phyloP scores from a whole-genome alignment of 345 rosid species.

The Eucalyptus caleyi region DNA sequence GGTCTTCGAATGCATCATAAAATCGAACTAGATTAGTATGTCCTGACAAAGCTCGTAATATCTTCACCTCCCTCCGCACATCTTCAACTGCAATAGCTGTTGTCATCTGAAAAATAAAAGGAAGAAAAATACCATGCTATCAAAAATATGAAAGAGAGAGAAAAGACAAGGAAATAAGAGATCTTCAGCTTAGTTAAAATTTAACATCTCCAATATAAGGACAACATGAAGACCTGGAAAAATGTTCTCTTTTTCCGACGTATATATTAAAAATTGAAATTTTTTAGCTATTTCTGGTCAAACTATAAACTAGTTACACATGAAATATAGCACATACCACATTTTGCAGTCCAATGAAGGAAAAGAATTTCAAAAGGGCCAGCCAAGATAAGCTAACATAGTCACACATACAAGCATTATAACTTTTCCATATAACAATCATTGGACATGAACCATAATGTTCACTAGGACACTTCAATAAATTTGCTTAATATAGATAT shows the following conservation, averaged over 20 bases:
- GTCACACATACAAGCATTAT: background rate
- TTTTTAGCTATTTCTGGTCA: background rate
- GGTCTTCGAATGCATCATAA: slow-evolving; percentile 87
- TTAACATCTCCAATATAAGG: background rate
- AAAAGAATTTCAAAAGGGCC: background rate
- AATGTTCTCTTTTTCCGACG: background rate
- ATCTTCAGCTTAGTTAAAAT: background rate
- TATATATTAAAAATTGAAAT: background rate
- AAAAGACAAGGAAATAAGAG: background rate
- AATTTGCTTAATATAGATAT: background rate
- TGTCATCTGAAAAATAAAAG: slow-evolving; percentile 56
- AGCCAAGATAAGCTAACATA: background rate
- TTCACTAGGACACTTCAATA: background rate
- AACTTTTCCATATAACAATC: background rate
- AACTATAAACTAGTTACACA: background rate
- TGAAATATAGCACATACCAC: background rate
- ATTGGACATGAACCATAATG: background rate
- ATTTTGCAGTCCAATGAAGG: background rate
- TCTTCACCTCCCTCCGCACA: slow-evolving; percentile 95
- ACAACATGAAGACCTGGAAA: background rate
- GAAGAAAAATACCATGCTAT: background rate
- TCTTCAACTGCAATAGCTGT: slow-evolving; percentile 93
- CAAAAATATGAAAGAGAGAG: background rate
- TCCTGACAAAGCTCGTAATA: slow-evolving; percentile 79
- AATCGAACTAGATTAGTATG: slow-evolving; percentile 74